These are phyloP conservation scores for Penicillium sp. DNA, from an alignment of 2,329 filamentous ascomycete genomes.

Conservation along the genomic window DNA sequence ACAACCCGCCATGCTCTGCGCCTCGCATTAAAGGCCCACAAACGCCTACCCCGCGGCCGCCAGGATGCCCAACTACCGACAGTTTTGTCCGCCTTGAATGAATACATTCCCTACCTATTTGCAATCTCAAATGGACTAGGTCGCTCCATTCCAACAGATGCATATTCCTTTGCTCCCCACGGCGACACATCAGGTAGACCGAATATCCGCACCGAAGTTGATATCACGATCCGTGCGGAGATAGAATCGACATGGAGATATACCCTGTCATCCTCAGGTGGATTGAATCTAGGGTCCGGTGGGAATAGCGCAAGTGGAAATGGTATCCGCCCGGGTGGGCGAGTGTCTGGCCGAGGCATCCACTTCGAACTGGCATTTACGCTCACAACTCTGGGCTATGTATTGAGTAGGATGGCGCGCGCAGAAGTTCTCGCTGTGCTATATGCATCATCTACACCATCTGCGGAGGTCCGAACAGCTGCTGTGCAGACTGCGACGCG, in stretches of 20 bases:
- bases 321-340: constrained; percentile 49
- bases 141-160: background rate
- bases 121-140: constrained; percentile 70
- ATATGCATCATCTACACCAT: constrained; percentile 63
- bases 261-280: constrained; percentile 62
- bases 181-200: background rate
- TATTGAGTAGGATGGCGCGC: constrained; percentile 70
- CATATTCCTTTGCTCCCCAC: background rate
- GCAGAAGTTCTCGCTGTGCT: constrained; percentile 66
- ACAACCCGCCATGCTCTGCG: constrained; percentile 80
- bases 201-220: constrained; percentile 50
- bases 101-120: constrained; percentile 81
- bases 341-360: constrained; percentile 69
- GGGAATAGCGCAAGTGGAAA: constrained; percentile 4
- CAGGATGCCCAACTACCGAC: constrained; percentile 68
- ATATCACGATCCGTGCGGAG: constrained; percentile 63
- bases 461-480: constrained; percentile 65
- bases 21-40: constrained; percentile 82
- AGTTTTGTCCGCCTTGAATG: constrained; percentile 66
- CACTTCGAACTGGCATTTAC: constrained; percentile 82
- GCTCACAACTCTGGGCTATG: constrained; percentile 72
- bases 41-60: constrained; percentile 69
- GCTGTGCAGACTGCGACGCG: constrained; percentile 74
- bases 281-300: background rate
- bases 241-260: constrained; percentile 79